Percentiles rank a stretch among this genome's conserved stretches.
Evolutionary conservation across 75 land plant genomes (phyloP).

Genomic region (Larix kaempferi): DNA sequence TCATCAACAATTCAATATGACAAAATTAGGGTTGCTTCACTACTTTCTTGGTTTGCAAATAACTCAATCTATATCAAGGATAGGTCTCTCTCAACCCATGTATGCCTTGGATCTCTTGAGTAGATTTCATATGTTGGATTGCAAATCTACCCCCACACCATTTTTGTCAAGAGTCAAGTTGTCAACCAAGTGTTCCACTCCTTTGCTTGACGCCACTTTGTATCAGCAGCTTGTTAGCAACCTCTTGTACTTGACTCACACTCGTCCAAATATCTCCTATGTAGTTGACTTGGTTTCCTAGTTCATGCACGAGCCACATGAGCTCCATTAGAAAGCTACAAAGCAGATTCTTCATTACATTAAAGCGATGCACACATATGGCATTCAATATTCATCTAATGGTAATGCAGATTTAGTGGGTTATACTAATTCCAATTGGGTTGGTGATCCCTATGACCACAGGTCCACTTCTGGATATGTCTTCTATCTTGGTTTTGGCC

Average conservation of each 20-base stretch:
- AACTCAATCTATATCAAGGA: background rate
- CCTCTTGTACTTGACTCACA: no score
- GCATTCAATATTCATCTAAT: no score
- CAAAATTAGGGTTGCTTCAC: background rate
- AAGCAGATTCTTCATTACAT: background rate
- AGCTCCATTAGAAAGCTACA: background rate
- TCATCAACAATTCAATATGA: background rate
- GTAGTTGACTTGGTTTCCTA: no score
- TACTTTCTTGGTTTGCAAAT: background rate
- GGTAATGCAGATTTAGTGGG: no score
- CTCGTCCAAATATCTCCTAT: background rate
- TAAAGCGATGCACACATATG: no score
- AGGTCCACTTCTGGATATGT: no score
- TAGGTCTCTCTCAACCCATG: background rate
- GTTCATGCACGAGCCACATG: no score
- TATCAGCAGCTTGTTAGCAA: no score
- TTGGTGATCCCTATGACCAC: no score
- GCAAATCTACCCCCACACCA: background rate
- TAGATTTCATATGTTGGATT: background rate
- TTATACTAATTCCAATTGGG: no score
- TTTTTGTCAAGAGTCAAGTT: background rate
- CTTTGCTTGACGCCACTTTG: background rate
- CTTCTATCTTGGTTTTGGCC: no score
- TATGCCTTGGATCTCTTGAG: background rate
- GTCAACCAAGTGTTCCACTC: background rate